Evolutionary conservation across 805 yeast genomes (phyloP), one percentile per base, ranked within the genome.

Genomic region (Cyberlindnera misumaiensis): DNA sequence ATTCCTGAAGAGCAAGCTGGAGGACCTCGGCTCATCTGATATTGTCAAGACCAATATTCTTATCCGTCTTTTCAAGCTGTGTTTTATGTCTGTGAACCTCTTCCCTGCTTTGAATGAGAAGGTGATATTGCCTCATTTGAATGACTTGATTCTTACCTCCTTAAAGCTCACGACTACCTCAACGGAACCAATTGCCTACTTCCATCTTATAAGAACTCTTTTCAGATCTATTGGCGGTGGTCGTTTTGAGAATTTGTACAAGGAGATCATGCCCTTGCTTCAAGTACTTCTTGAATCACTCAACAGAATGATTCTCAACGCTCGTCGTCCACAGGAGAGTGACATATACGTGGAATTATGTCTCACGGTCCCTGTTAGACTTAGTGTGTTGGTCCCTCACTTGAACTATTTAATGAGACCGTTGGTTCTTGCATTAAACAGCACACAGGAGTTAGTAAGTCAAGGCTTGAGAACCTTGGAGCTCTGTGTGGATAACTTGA

Each of bases 161-260:
- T 66, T 93, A 56, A 78, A 80, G 42, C 70, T 77, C 38, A 79
- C 96, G 0, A 83, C 96, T 1, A 77, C 80, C 7, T 85, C 97
- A 0, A 83, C 84, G 47, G 96, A 90, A 54, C 97, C 98, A 5
- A 70, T 86, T 17, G 86, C 87, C 3, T 93, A 88, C 57, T 89
- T 90, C 46, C 84, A 88, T 51, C 67, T 93, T 49, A 82, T 93
- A 16, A 69, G 97, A 51, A 86, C 95, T 0, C 64, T 93, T 35
- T 93, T 93, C 67, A 72, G 97, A 59, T 84, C 95, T 52, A 89
- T 93, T 34, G 96, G 97, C 26, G 97, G 98, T 36, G 98, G 98
- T 6, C 70, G 97, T 42, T 90, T 93, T 57, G 99, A 93, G 59
- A 79, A 81, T 38, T 67, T 93, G 13, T 94, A 94, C 65, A 86